phyloP scores from a whole-genome alignment of 768 basidiomycete genomes.

The Termitomyces sp. region DNA sequence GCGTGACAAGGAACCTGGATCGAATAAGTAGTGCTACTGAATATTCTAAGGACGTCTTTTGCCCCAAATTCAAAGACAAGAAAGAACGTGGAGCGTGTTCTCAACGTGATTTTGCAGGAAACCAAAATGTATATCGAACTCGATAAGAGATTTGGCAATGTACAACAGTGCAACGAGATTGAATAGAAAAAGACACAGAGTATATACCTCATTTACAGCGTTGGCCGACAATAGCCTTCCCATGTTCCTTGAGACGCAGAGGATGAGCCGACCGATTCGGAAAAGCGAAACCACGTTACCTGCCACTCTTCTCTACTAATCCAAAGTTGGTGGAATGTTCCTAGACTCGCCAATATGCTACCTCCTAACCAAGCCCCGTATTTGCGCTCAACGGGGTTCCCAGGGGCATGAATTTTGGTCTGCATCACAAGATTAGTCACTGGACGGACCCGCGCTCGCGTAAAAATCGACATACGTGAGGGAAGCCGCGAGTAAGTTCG shows the following conservation, averaged over 20 bases:
- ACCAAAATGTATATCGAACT: neutral
- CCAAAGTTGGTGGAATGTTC: slow-evolving; percentile 98
- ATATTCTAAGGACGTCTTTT: neutral
- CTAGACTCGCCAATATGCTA: slow-evolving; percentile 88
- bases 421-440: slow-evolving; percentile 20
- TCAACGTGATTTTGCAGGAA: neutral
- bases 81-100: neutral
- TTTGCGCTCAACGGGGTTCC: slow-evolving; percentile 82
- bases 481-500: slow-evolving; percentile 71
- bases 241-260: slow-evolving; percentile 56
- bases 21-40: too few species aligned
- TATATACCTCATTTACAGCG: slow-evolving; percentile 62
- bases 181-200: neutral
- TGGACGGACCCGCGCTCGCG: neutral
- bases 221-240: slow-evolving; percentile 75
- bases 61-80: neutral
- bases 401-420: slow-evolving; percentile 90
- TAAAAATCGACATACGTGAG: slow-evolving; percentile 55
- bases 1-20: too few species aligned
- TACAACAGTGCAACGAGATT: neutral
- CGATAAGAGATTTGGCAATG: neutral
- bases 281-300: slow-evolving; percentile 35
- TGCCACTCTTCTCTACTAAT: slow-evolving; percentile 92
- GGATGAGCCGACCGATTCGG: neutral
- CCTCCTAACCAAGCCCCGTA: slow-evolving; percentile 97